phyloP scores from a whole-genome alignment of 441 rosid species.

The Pelargonium fulgidum region DNA sequence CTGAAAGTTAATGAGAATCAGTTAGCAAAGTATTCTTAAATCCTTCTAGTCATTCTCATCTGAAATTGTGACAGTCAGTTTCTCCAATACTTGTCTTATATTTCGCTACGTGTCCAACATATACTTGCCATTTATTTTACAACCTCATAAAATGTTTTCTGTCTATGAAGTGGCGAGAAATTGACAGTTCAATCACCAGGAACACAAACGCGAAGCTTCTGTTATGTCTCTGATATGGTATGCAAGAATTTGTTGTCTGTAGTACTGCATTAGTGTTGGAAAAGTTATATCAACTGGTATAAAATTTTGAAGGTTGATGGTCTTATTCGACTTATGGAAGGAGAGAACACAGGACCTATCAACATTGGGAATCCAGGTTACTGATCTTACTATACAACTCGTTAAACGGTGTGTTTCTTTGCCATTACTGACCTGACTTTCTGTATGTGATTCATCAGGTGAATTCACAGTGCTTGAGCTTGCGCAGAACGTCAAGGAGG shows the following conservation, averaged over 20 bases:
- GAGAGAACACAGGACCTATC: slow-evolving; percentile 87
- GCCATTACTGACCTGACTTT: slow-evolving; percentile 11
- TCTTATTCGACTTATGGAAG: slow-evolving; percentile 87
- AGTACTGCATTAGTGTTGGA: neutral
- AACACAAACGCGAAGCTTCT: slow-evolving; percentile 94
- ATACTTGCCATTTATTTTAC: neutral
- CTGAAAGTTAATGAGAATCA: no score
- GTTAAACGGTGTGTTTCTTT: neutral
- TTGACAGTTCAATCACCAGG: slow-evolving; percentile 90
- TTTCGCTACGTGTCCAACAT: no score
- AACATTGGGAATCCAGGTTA: slow-evolving; percentile 93
- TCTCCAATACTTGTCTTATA: no score
- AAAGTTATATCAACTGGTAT: neutral
- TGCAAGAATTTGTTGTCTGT: slow-evolving; percentile 7
- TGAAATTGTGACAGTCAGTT: no score
- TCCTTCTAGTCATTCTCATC: no score
- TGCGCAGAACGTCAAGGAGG: slow-evolving; percentile 92
- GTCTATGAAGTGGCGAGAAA: slow-evolving; percentile 56
- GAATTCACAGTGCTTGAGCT: slow-evolving; percentile 92
- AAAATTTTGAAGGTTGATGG: slow-evolving; percentile 65
- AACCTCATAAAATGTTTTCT: neutral
- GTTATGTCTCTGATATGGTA: slow-evolving; percentile 97
- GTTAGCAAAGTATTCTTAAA: no score
- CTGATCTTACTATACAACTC: neutral
- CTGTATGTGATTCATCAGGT: slow-evolving; percentile 40